Percentiles rank a stretch among this genome's conserved stretches.
These are phyloP conservation scores for Saturnispora mendoncae DNA, from an alignment of 805 yeast species.

Conservation along the genomic window DNA sequence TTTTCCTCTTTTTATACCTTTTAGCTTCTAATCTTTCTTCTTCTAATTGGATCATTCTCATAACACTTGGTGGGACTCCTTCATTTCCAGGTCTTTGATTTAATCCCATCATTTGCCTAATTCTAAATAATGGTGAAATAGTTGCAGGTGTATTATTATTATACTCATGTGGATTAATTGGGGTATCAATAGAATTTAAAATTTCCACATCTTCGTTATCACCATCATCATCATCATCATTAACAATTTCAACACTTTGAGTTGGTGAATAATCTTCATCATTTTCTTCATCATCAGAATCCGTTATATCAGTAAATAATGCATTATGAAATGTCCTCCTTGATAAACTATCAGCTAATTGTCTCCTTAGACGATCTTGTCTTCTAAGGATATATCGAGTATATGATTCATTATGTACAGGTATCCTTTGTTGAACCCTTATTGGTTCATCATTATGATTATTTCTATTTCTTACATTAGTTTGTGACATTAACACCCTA, in stretches of 20 bases:
- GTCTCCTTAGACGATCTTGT: slow-evolving; percentile 4
- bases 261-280: neutral
- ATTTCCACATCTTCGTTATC: slow-evolving; percentile 7
- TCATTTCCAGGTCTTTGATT: slow-evolving; percentile 7
- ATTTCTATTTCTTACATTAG: neutral
- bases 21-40: slow-evolving; percentile 25
- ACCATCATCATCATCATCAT: slow-evolving; percentile 11
- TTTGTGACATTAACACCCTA: neutral
- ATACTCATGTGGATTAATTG: slow-evolving; percentile 1
- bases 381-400: neutral
- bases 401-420: neutral
- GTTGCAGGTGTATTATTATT: slow-evolving; percentile 1
- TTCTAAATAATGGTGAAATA: slow-evolving; percentile 1
- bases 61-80: slow-evolving; percentile 22
- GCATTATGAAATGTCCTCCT: neutral
- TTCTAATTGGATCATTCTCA: slow-evolving; percentile 23
- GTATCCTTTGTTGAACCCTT: slow-evolving; percentile 1
- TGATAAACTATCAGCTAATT: neutral
- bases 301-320: too few species aligned
- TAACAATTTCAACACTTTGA: neutral
- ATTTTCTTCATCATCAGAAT: slow-evolving; percentile 1
- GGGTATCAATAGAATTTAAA: slow-evolving; percentile 3
- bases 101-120: slow-evolving; percentile 1
- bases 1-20: slow-evolving; percentile 18
- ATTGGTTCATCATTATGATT: neutral